phyloP scores from a whole-genome alignment of 2,329 filamentous ascomycete species.

The Penicillium sp. region DNA sequence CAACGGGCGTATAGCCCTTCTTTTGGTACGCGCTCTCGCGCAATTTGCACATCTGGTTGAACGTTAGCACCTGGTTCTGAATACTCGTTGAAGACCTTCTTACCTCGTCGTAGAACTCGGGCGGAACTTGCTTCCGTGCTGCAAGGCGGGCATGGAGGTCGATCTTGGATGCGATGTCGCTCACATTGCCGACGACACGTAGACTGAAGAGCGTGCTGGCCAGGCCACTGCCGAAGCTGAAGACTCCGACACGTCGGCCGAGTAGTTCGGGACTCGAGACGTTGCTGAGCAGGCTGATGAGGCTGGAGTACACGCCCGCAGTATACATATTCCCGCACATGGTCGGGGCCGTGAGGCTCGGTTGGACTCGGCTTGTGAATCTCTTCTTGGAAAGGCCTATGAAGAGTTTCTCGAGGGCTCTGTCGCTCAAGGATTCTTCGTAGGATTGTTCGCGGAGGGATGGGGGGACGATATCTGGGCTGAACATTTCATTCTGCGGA shows the following conservation, averaged over 20 bases:
- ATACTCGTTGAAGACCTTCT: background rate
- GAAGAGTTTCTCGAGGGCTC: constrained; percentile 82
- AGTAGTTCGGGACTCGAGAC: background rate
- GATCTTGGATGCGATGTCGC: constrained; percentile 1
- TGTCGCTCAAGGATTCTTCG: constrained; percentile 75
- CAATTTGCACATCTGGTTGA: constrained; percentile 2
- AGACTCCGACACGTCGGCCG: constrained; percentile 1
- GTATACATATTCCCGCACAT: constrained; percentile 70
- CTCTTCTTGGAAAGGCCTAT: constrained; percentile 81
- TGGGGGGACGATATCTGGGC: constrained; percentile 20
- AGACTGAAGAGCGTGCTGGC: constrained; percentile 9
- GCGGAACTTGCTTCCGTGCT: constrained; percentile 4
- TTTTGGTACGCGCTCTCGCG: constrained; percentile 7
- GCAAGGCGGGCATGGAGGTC: constrained; percentile 12
- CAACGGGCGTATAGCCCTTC: constrained; percentile 1
- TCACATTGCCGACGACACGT: constrained; percentile 3
- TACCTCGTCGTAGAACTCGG: constrained; percentile 8
- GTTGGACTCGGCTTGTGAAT: constrained; percentile 75
- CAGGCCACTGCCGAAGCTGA: constrained; percentile 11
- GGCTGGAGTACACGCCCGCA: constrained; percentile 2
- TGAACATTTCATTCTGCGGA: constrained; percentile 42
- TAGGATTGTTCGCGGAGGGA: constrained; percentile 76
- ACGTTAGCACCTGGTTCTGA: background rate
- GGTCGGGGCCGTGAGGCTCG: constrained; percentile 73
- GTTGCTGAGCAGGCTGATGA: constrained; percentile 6